Base-by-base conservation (phyloP, 202 grass and related monocot genomes). In the Saccharum hybrid region DNA sequence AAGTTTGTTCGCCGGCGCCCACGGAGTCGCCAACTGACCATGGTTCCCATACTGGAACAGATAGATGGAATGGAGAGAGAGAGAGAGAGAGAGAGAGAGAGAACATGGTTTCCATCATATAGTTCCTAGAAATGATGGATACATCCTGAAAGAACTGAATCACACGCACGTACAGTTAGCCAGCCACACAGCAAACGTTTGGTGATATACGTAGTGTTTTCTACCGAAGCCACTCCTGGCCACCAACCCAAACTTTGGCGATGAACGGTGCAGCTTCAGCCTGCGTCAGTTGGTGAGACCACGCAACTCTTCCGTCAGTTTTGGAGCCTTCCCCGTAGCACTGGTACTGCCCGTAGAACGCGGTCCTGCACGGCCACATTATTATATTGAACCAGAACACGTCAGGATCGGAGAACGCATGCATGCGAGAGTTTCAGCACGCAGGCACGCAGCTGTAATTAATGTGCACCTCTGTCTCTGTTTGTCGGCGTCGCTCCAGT, bases 331-430 rank as follows among this genome's bases (percentile, higher is more conserved):
- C 76, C 30, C 94, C 90, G 15, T 71, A 91, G 64, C 87, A 90
- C 13, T 75, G 84, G 74, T 94, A 94, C 83, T 97, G 79, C 5
- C 90, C 90, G 41, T 94, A 97, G 81, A 91, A 94, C 4, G 57
- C 84, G 22, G 88, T 94, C 79, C 92, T 94, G 82, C 56, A 39
- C 8, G 28, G 7, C 7, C n/a, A 68, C 19, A 68, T 68, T 21
- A 12, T 18, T 40, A 40, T 40, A 40, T 11, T 43, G 41, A 21
- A 69, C 16, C 21, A 68, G 66, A 62, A 9, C 69, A 31, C 19
- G 68, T 9, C 14, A 43, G 18, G 15, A 43, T 43, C 41, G 2
- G 41, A 66, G 18, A 40, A 7, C 18, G n/a, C 10, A 42, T 11
- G 9, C 9, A 9, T 2, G 10, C 10, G 0, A 36, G 0, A 10